phyloP scores from a whole-genome alignment of 495 filamentous ascomycete genomes.

The Neurospora hispaniola region DNA sequence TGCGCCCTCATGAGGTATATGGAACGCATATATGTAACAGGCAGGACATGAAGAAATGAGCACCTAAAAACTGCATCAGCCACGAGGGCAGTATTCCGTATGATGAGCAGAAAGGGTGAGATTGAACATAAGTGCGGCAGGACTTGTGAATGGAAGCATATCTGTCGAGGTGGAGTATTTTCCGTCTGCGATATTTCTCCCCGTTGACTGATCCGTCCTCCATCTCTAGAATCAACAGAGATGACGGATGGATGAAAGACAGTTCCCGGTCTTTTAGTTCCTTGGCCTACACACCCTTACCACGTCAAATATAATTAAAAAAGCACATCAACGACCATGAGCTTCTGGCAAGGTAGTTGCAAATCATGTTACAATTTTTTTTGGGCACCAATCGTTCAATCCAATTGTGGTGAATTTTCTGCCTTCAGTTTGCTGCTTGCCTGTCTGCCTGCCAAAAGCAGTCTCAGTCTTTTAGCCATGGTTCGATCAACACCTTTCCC shows the following conservation, averaged over 20 bases:
- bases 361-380: neutral
- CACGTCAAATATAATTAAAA: neutral
- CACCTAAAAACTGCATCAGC: neutral
- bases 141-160: neutral
- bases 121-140: neutral
- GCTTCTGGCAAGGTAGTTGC: neutral
- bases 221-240: neutral
- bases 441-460: neutral
- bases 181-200: neutral
- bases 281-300: neutral
- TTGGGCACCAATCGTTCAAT: neutral
- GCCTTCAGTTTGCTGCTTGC: neutral
- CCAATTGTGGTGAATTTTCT: neutral
- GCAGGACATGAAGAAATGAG: neutral
- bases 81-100: neutral
- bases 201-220: neutral
- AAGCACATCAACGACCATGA: neutral
- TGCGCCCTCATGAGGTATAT: neutral
- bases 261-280: neutral
- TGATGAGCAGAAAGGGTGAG: neutral
- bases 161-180: neutral
- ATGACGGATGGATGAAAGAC: neutral
- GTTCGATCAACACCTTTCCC: neutral
- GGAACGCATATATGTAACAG: neutral
- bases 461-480: neutral